A percentile compares a stretch with the other conserved stretches of the same genome.
These are phyloP conservation scores for Myriosclerotinia scirpicola DNA, from an alignment of 2,329 filamentous ascomycete genomes.

Conservation along the genomic window DNA sequence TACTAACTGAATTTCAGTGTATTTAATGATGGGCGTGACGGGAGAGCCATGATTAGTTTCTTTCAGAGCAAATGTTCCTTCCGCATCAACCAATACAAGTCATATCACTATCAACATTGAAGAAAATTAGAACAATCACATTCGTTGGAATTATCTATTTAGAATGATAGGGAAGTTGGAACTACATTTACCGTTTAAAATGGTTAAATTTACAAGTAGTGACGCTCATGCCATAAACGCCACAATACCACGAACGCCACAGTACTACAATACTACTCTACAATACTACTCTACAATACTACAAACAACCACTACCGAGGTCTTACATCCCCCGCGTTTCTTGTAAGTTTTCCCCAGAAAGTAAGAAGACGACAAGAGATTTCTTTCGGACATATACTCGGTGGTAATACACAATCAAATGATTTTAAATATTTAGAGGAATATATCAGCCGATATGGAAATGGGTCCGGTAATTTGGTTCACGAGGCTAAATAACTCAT, in stretches of 20 bases:
- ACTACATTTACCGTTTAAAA: not conserved
- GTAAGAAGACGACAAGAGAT: not conserved
- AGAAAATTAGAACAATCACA: not conserved
- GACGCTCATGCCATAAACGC: not conserved
- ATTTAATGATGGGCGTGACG: not conserved
- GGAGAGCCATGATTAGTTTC: not conserved
- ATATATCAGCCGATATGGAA: conserved; percentile 19
- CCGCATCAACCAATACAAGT: not conserved
- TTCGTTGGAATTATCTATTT: not conserved
- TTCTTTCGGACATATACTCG: conserved; percentile 21
- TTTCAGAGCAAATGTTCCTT: not conserved
- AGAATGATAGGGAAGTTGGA: not conserved
- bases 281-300: not conserved
- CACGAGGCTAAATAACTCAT: conserved; percentile 22
- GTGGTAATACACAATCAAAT: conserved; percentile 24
- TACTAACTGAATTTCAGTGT: not conserved
- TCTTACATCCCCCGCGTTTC: conserved; percentile 12
- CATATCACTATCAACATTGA: not conserved
- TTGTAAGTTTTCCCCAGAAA: conserved; percentile 8
- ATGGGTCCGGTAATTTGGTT: conserved; percentile 19
- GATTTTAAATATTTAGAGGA: not conserved
- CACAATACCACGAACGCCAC: conserved; percentile 1
- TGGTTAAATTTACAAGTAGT: not conserved
- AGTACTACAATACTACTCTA: not conserved
- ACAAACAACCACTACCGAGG: conserved; percentile 7